Conservation (phyloP, 257 asterid species). For the Rehmannia glutinosa region DNA sequence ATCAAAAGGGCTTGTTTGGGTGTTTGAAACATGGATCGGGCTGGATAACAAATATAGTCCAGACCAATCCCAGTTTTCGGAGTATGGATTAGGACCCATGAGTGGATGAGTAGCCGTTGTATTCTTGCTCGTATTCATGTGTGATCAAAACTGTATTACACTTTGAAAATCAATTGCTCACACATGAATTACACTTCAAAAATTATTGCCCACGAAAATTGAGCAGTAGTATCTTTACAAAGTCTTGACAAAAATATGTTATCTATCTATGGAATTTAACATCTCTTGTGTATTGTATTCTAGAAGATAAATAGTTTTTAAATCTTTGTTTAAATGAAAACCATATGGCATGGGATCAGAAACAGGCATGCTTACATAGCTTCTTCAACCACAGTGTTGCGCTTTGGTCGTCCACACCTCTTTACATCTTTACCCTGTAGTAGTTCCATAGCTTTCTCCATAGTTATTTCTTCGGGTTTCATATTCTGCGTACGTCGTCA, state of each 20-base stretch:
- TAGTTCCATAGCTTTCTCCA: constrained; percentile 69
- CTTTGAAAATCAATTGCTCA: too few species aligned
- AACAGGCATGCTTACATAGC: constrained; percentile 20
- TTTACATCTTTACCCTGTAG: constrained; percentile 53
- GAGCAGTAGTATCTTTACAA: not conserved
- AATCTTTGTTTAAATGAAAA: not conserved
- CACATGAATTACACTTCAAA: not conserved
- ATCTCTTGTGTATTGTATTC: not conserved
- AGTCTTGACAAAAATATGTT: not conserved
- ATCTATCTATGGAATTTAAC: not conserved
- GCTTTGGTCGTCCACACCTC: constrained; percentile 65
- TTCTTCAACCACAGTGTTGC: constrained; percentile 26
- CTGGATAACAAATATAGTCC: too few species aligned
- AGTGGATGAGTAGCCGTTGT: too few species aligned
- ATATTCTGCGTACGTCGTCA: constrained; percentile 46
- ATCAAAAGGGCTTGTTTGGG: too few species aligned
- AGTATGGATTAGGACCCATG: too few species aligned
- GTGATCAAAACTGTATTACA: too few species aligned
- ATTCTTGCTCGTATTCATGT: too few species aligned
- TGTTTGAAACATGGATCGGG: too few species aligned
- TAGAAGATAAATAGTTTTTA: not conserved
- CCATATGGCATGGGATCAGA: not conserved
- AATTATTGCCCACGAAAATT: not conserved
- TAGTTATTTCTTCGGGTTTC: constrained; percentile 50
- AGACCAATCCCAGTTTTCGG: too few species aligned